Conservation (phyloP, 2,329 filamentous ascomycete species). For the Cytospora piceae region DNA sequence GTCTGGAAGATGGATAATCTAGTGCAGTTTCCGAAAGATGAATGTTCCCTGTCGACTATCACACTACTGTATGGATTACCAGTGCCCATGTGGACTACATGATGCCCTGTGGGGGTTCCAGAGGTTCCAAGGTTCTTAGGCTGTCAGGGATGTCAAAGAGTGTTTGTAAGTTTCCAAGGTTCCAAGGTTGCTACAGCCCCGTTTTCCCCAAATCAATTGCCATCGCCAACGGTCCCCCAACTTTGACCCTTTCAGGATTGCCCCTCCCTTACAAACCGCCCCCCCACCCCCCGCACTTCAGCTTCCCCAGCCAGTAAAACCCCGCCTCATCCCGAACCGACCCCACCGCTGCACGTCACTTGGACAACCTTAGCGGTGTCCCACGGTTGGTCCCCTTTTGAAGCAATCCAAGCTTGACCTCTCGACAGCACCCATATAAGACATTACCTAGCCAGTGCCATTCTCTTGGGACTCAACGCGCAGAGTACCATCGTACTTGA, state of each 20-base stretch:
- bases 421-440: slow-evolving; percentile 12
- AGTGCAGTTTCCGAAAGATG: background rate
- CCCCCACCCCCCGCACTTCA: slow-evolving; percentile 35
- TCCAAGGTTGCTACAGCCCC: too few species aligned
- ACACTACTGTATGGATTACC: too few species aligned
- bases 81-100: too few species aligned
- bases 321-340: background rate
- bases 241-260: too few species aligned
- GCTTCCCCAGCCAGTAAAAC: slow-evolving; percentile 32
- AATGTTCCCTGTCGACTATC: too few species aligned
- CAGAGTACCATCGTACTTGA: background rate
- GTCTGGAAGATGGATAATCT: background rate
- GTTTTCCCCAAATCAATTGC: too few species aligned
- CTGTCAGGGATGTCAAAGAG: too few species aligned
- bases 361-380: slow-evolving; percentile 25
- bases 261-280: slow-evolving; percentile 13
- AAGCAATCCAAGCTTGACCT: slow-evolving; percentile 12
- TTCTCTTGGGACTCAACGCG: background rate
- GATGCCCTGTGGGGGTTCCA: too few species aligned
- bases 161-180: too few species aligned
- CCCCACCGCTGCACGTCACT: slow-evolving; percentile 28
- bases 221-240: too few species aligned
- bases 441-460: background rate
- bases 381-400: slow-evolving; percentile 8
- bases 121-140: too few species aligned